phyloP scores from a whole-genome alignment of 441 rosid species.

The Gossypium aridum region DNA sequence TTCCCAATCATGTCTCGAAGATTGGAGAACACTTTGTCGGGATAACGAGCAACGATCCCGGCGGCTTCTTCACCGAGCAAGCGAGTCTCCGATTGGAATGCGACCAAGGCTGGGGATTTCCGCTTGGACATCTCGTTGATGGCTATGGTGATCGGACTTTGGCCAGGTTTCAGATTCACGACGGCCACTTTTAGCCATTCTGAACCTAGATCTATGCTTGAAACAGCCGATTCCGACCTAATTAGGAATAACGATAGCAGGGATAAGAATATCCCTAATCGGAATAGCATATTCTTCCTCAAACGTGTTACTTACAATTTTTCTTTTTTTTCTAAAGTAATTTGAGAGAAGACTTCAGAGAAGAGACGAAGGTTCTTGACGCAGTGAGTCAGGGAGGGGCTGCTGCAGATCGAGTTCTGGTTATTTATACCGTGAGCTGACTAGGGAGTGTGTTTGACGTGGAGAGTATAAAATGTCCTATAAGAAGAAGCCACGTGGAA shows the following conservation, averaged over 20 bases:
- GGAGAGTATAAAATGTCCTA: neutral
- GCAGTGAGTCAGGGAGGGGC: neutral
- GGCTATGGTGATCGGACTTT: constrained; percentile 82
- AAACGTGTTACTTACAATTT: constrained; percentile 21
- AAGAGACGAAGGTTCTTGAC: neutral
- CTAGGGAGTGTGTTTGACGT: neutral
- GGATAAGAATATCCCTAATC: constrained; percentile 35
- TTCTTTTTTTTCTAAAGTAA: neutral
- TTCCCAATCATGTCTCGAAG: constrained; percentile 83
- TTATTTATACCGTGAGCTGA: neutral
- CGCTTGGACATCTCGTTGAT: constrained; percentile 98
- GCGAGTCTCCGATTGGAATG: constrained; percentile 68
- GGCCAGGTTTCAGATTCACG: constrained; percentile 81
- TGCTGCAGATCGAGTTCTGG: neutral
- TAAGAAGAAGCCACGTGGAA: neutral
- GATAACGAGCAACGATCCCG: constrained; percentile 82
- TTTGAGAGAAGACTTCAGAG: neutral
- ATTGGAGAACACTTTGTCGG: constrained; percentile 71
- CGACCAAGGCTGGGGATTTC: constrained; percentile 85
- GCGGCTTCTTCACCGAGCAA: constrained; percentile 93
- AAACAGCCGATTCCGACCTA: constrained; percentile 71
- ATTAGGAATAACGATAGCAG: constrained; percentile 24
- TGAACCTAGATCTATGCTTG: constrained; percentile 93
- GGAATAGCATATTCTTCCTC: constrained; percentile 26
- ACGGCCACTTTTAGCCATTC: constrained; percentile 96